Percentiles rank a stretch among this genome's conserved stretches.
These are phyloP conservation scores for Letharia columbiana DNA, from an alignment of 495 filamentous ascomycete species.

Conservation along the genomic window DNA sequence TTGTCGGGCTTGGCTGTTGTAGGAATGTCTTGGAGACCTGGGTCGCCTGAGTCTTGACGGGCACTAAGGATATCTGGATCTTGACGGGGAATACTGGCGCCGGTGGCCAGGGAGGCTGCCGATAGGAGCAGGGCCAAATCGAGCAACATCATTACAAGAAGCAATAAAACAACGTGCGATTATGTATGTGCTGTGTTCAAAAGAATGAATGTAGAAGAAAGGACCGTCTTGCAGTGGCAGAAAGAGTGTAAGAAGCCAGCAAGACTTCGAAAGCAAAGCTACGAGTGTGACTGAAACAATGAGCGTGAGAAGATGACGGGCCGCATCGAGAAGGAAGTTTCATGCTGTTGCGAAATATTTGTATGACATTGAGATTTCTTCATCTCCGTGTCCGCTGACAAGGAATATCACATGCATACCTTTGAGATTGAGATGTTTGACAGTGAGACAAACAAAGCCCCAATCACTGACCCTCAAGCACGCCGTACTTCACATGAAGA, in stretches of 20 bases:
- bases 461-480: background rate
- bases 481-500: background rate
- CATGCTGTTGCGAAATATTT: background rate
- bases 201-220: slow-evolving; percentile 2
- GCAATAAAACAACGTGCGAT: no score
- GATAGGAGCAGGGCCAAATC: slow-evolving; percentile 4
- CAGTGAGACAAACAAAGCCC: background rate
- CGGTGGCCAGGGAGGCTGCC: slow-evolving; percentile 5
- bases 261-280: slow-evolving; percentile 2
- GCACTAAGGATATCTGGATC: background rate
- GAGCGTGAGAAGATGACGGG: slow-evolving; percentile 6
- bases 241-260: slow-evolving; percentile 7
- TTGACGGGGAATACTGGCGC: slow-evolving; percentile 10
- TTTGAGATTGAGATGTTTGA: background rate
- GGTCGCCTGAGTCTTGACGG: slow-evolving; percentile 2
- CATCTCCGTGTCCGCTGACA: background rate
- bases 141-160: slow-evolving; percentile 8
- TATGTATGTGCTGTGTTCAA: background rate
- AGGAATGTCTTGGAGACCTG: slow-evolving; percentile 20
- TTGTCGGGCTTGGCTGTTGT: slow-evolving; percentile 19
- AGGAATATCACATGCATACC: background rate
- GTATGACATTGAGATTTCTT: background rate
- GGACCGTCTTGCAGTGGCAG: background rate
- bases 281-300: slow-evolving; percentile 10
- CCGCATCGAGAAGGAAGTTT: background rate